Evolutionary conservation across 441 rosid genomes (phyloP).

Genomic region (Aleurites moluccanus): DNA sequence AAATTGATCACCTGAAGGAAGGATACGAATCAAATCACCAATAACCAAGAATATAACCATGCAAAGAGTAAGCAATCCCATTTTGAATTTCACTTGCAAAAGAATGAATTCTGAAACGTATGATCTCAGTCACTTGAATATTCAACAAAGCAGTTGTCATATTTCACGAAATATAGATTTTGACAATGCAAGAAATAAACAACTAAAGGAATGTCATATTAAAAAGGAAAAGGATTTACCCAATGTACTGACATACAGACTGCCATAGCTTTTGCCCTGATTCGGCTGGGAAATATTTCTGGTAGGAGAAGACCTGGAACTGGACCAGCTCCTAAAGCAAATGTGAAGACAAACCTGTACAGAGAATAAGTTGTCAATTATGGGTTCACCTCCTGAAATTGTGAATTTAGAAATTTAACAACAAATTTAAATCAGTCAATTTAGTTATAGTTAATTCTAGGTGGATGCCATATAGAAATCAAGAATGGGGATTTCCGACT

Average conservation of each 20-base stretch:
- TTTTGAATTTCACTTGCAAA: background rate
- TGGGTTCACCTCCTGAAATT: background rate
- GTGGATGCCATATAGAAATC: background rate
- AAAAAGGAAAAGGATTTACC: conserved; percentile 33
- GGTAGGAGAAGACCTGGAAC: conserved; percentile 59
- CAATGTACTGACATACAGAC: conserved; percentile 56
- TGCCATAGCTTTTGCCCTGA: conserved; percentile 59
- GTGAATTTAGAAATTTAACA: background rate
- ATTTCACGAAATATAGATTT: background rate
- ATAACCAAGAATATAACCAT: background rate
- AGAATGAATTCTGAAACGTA: too few species aligned
- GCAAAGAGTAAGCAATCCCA: background rate
- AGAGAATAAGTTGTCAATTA: conserved; percentile 5
- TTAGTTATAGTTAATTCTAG: background rate
- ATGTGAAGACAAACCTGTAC: conserved; percentile 49
- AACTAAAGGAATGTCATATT: background rate
- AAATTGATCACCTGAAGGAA: conserved; percentile 34
- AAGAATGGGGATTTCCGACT: background rate
- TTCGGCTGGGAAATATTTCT: conserved; percentile 49
- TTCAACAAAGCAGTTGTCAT: background rate
- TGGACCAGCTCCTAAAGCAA: conserved; percentile 61
- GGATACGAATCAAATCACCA: background rate
- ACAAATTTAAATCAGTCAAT: background rate
- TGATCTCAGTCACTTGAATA: background rate
- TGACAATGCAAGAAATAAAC: background rate